phyloP scores from a whole-genome alignment of 1,139 yeast species.

The Debaryomyces sp. region DNA sequence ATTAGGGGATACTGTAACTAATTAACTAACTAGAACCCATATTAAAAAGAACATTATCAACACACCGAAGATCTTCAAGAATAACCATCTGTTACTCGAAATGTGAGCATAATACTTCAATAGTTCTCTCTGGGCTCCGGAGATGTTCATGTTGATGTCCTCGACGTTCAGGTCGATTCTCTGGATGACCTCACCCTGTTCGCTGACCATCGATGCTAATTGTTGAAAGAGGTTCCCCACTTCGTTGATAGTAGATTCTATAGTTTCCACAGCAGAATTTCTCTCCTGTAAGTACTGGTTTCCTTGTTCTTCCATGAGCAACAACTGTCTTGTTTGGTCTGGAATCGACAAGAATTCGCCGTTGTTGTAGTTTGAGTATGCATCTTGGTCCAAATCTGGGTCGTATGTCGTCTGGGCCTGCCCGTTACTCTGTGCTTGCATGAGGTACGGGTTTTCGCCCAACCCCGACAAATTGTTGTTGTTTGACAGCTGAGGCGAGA shows the following conservation, averaged over 20 bases:
- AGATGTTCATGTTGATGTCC: constrained; percentile 83
- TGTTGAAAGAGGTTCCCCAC: constrained; percentile 95
- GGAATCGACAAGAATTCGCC: constrained; percentile 62
- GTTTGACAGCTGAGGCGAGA: constrained; percentile 3
- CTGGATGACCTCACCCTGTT: constrained; percentile 95
- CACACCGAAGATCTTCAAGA: constrained; percentile 86
- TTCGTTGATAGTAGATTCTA: constrained; percentile 93
- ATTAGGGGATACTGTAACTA: background rate
- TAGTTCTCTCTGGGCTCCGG: constrained; percentile 93
- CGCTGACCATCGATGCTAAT: constrained; percentile 95
- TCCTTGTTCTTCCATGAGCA: constrained; percentile 73
- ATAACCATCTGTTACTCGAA: constrained; percentile 89
- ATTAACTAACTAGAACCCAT: constrained; percentile 75
- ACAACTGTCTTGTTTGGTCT: constrained; percentile 74
- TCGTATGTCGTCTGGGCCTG: constrained; percentile 30
- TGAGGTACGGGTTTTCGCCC: constrained; percentile 49
- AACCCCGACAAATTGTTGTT: constrained; percentile 16
- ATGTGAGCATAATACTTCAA: constrained; percentile 87
- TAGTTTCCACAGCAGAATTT: constrained; percentile 89
- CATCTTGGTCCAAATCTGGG: constrained; percentile 40
- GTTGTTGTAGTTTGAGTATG: constrained; percentile 26
- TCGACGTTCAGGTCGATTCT: constrained; percentile 95
- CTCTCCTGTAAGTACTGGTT: constrained; percentile 80
- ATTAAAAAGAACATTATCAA: constrained; percentile 73
- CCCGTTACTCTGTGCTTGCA: constrained; percentile 17